Evolutionary conservation across 106 monocot species (phyloP), one percentile per base, ranked within the genome.

Genomic region (Agapanthus africanus): DNA sequence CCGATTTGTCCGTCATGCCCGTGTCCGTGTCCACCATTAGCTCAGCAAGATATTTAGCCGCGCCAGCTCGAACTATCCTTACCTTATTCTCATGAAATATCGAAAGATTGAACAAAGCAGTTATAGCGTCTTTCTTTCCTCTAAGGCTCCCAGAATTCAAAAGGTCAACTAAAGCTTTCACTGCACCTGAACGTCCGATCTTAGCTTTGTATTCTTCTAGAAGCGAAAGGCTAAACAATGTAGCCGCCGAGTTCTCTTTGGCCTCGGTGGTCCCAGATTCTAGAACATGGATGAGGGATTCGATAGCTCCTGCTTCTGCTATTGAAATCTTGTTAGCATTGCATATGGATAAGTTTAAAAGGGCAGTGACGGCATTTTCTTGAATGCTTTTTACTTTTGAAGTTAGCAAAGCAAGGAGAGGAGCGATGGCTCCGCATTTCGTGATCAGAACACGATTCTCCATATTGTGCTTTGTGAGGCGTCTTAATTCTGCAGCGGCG

Each of bases 71-170:
- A 13, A 94, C 84, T 44, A 90, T 87, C 34, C 94, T 69, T 25
- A 74, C 84, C 71, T 94, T 94, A 35, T 94, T 90, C 57, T 90
- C 84, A 68, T 90, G 84, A 26, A 65, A 69, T 4, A 90, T 90
- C 27, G 84, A 87, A 34, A 94, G 70, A 60, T 75, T 87, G 63
- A 94, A 90, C 65, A 94, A 74, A 30, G 94, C 90, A 70, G 90
- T 77, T 11, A 87, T 79, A 49, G 94, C 90, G 81, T 94, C 90
- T 67, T 94, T 94, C 54, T 77, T 90, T 26, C 94, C 94, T 83
- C 87, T 70, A 51, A 81, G 64, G 44, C 69, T 85, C 36, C 90
- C 94, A 37, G 73, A 73, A 11, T 65, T 76, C 68, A 94, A 63
- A 35, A 94, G 77, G 61, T 80, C 75, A 19, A 90, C 94, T 16